Conservation (phyloP, 148 eudicot species). For the Cornus florida region DNA sequence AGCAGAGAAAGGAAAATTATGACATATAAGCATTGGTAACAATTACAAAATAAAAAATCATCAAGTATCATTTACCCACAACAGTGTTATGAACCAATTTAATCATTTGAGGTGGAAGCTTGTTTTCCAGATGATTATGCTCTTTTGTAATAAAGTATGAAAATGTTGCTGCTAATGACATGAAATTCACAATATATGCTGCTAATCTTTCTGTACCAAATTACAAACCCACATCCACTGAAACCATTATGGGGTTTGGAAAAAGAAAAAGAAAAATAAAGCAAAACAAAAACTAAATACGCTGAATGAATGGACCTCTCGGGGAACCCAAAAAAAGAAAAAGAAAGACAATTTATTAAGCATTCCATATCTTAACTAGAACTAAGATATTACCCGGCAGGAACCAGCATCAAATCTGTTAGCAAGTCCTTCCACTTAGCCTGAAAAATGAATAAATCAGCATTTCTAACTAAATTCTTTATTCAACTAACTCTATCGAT, state of each 20-base stretch:
- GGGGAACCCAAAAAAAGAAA: not conserved
- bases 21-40: not conserved
- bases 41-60: not conserved
- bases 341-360: not conserved
- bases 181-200: not conserved
- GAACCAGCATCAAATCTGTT: slow-evolving; percentile 91
- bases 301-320: not conserved
- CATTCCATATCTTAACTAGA: not conserved
- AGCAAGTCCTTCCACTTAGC: slow-evolving; percentile 88
- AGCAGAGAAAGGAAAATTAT: not conserved
- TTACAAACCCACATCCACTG: too few species aligned
- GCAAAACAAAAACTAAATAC: too few species aligned
- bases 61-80: not conserved
- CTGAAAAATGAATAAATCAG: slow-evolving; percentile 48
- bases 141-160: not conserved
- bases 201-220: not conserved
- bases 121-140: slow-evolving; percentile 4
- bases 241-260: not conserved
- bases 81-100: not conserved
- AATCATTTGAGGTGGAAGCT: not conserved
- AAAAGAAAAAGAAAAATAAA: too few species aligned
- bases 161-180: not conserved
- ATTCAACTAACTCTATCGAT: slow-evolving; percentile 13
- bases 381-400: slow-evolving; percentile 73
- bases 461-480: slow-evolving; percentile 12